Evolutionary conservation across 495 filamentous ascomycete genomes (phyloP).

Genomic region (Elasticomyces elasticus): DNA sequence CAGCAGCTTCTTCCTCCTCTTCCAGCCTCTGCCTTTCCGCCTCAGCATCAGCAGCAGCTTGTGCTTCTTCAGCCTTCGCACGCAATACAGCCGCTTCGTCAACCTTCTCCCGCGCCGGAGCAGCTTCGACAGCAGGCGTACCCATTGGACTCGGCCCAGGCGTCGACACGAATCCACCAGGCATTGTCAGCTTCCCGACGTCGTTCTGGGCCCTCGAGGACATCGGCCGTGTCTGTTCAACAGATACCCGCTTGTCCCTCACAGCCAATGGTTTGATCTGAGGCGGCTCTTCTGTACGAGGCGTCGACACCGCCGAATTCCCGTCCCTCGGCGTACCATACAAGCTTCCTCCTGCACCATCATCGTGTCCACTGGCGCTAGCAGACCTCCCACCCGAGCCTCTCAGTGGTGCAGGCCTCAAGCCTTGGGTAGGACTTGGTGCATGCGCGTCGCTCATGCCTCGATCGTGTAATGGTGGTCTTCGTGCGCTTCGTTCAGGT

Average conservation of each 20-base stretch:
- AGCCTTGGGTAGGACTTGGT: not conserved
- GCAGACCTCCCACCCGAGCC: not conserved
- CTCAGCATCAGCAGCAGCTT: not conserved
- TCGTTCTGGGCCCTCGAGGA: not conserved
- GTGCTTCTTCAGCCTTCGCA: not conserved
- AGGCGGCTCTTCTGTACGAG: conserved; percentile 3
- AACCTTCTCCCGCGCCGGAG: not conserved
- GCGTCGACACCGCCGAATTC: not conserved
- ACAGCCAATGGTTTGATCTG: conserved; percentile 13
- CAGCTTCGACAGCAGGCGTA: conserved; percentile 1
- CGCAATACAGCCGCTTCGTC: not conserved
- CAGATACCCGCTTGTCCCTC: not conserved
- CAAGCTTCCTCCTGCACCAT: not conserved
- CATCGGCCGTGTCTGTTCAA: not conserved
- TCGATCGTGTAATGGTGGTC: not conserved
- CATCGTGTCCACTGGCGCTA: not conserved
- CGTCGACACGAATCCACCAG: conserved; percentile 2
- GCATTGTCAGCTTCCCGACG: not conserved
- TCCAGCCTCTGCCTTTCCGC: conserved; percentile 9
- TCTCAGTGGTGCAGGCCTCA: conserved; percentile 5
- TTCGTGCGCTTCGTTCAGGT: conserved; percentile 3
- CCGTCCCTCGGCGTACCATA: not conserved
- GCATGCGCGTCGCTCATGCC: not conserved
- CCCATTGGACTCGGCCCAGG: not conserved
- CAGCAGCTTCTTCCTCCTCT: conserved; percentile 34